phyloP scores from a whole-genome alignment of 805 yeast genomes.

The Pichia scutulata region DNA sequence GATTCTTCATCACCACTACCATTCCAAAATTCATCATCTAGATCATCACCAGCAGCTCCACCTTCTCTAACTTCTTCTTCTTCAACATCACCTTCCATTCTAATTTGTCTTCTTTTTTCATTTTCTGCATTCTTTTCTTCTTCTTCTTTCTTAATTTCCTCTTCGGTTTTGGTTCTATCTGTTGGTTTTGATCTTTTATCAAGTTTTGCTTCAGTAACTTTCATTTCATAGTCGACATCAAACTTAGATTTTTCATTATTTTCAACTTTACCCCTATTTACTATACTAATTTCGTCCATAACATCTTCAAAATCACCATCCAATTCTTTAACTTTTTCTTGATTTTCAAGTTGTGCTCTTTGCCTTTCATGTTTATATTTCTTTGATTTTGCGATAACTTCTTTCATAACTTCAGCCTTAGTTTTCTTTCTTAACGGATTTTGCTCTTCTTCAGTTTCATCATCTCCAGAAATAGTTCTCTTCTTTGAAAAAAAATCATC shows the following conservation, averaged over 20 bases:
- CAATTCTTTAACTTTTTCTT: constrained; percentile 54
- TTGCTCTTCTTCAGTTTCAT: constrained; percentile 26
- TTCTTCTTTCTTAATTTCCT: constrained; percentile 56
- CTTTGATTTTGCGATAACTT: constrained; percentile 75
- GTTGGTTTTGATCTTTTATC: constrained; percentile 77
- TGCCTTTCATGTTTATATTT: constrained; percentile 72
- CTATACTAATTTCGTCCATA: constrained; percentile 33
- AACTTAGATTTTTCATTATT: constrained; percentile 31
- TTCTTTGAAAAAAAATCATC: constrained; percentile 30
- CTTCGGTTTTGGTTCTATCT: constrained; percentile 72
- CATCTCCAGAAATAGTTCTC: constrained; percentile 17
- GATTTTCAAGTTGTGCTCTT: constrained; percentile 48
- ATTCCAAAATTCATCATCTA: constrained; percentile 64
- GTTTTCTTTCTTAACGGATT: constrained; percentile 58
- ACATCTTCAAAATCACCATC: constrained; percentile 71
- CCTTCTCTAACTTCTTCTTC: constrained; percentile 30
- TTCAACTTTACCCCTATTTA: constrained; percentile 25
- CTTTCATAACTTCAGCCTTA: constrained; percentile 81
- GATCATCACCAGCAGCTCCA: constrained; percentile 51
- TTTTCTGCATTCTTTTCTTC: constrained; percentile 51
- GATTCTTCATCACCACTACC: constrained; percentile 41
- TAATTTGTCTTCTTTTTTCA: constrained; percentile 58
- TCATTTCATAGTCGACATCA: constrained; percentile 50
- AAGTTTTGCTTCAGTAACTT: constrained; percentile 56
- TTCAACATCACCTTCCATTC: constrained; percentile 60